phyloP scores from a whole-genome alignment of 2,329 filamentous ascomycete species.

The Phaeophleospora eucalypticola region DNA sequence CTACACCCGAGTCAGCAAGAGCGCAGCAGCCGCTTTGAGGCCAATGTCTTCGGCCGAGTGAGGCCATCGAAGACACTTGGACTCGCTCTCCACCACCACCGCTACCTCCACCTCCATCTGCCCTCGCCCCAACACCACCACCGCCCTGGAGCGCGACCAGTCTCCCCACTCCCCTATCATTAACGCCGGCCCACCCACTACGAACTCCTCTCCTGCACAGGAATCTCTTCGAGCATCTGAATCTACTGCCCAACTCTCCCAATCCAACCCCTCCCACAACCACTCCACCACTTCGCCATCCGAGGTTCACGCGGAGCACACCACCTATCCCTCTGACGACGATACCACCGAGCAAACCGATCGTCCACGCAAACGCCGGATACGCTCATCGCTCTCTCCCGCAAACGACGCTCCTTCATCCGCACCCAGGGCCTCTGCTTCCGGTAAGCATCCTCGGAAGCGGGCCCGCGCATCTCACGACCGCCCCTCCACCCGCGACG shows the following conservation, averaged over 20 bases:
- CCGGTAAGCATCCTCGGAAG: constrained; percentile 37
- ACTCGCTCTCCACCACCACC: constrained; percentile 1
- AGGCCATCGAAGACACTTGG: constrained; percentile 18
- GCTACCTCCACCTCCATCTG: neutral
- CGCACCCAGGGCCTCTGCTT: constrained; percentile 16
- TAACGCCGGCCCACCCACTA: constrained; percentile 31
- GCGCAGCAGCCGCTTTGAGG: constrained; percentile 2
- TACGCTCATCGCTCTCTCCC: constrained; percentile 24
- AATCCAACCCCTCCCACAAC: constrained; percentile 15
- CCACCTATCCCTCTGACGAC: constrained; percentile 10
- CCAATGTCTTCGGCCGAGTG: constrained; percentile 19
- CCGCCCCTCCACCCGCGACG: constrained; percentile 31
- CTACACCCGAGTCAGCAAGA: neutral
- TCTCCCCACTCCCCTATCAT: constrained; percentile 25
- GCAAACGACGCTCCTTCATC: constrained; percentile 16
- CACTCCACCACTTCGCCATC: constrained; percentile 5
- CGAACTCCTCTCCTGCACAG: constrained; percentile 17
- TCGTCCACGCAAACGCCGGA: constrained; percentile 29
- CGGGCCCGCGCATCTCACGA: constrained; percentile 38
- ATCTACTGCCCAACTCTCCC: constrained; percentile 28
- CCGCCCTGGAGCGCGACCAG: constrained; percentile 29
- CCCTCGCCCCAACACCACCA: constrained; percentile 13
- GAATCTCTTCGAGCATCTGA: constrained; percentile 28
- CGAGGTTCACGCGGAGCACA: constrained; percentile 13
- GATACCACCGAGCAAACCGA: constrained; percentile 24